Evolutionary conservation across 495 filamentous ascomycete species (phyloP).

Genomic region (Pseudomonodictys pantanalensis): DNA sequence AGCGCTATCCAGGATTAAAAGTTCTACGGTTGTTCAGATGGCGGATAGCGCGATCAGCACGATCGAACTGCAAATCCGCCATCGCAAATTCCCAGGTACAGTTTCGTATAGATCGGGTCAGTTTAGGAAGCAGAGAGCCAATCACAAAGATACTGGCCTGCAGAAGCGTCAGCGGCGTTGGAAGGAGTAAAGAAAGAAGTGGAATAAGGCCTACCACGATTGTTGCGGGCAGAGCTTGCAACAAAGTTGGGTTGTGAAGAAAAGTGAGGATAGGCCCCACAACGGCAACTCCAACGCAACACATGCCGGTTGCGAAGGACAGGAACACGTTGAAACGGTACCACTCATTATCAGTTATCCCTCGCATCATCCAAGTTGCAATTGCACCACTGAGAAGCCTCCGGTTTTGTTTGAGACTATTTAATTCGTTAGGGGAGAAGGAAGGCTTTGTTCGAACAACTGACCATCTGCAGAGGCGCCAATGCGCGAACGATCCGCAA

Average conservation of each 20-base stretch:
- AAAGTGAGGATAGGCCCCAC: neutral
- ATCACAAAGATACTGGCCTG: too few species aligned
- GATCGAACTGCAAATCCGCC: too few species aligned
- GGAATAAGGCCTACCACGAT: neutral
- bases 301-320: neutral
- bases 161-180: too few species aligned
- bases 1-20: too few species aligned
- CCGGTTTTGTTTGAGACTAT: neutral
- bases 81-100: too few species aligned
- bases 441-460: neutral
- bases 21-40: too few species aligned
- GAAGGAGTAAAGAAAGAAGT: too few species aligned
- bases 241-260: neutral
- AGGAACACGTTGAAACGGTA: neutral
- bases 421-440: neutral
- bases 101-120: too few species aligned
- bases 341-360: neutral
- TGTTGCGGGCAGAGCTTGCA: neutral
- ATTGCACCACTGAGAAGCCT: neutral
- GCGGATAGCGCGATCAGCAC: too few species aligned
- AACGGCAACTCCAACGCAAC: neutral
- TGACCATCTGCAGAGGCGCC: neutral
- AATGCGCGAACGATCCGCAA: neutral
- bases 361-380: neutral
- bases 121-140: too few species aligned